Base-by-base conservation (phyloP, 2,329 filamentous ascomycete species). In the Neurospora sp. region DNA sequence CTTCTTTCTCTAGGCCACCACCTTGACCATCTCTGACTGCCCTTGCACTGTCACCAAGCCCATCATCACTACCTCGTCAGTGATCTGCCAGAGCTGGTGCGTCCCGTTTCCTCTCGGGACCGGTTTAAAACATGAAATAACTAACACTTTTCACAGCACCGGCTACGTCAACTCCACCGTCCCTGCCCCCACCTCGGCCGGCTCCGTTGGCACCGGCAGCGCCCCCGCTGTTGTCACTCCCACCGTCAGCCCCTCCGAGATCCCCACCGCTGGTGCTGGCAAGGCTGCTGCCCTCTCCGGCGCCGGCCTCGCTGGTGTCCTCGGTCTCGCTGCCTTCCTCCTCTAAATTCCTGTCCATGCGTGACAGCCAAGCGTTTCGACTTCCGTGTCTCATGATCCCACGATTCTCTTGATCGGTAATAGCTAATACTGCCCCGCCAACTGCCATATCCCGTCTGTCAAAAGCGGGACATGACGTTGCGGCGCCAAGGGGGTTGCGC, bases 1-100 rank as follows among this genome's bases (percentile, higher is more conserved):
- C 28, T 6, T 42, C 39, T 52, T 17, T 5, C 36, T 67, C 19
- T 68, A 88, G 86, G 81, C 89, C 78, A 90, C 88, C 79, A 90
- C 88, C 79, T 81, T 91, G 80, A 91, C 89, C 83, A 87, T 91
- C 84, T 87, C 87, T 76, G 84, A 90, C 85, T 91, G 90, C 86
- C 87, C 89, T 76, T 91, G 89, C 89, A 92, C 87, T 78, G 78
- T 88, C 81, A 85, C 83, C 82, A 86, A 84, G 82, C 86, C 87
- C 69, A 82, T 89, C 75, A 80, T 81, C 78, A 84, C 82, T 79
- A 82, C 82, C 78, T 82, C 83, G 73, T 79, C 81, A 66, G 85
- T 87, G 66, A 75, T 81, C 79, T 88, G 86, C 86, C 76, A 81
- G 78, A 82, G 81, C 81, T 87, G 85, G 84, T 86, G 82, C 77